Evolutionary conservation across 306 rosid genomes (phyloP), one percentile per base, ranked within the genome.

Genomic region (Prunus campanulata): DNA sequence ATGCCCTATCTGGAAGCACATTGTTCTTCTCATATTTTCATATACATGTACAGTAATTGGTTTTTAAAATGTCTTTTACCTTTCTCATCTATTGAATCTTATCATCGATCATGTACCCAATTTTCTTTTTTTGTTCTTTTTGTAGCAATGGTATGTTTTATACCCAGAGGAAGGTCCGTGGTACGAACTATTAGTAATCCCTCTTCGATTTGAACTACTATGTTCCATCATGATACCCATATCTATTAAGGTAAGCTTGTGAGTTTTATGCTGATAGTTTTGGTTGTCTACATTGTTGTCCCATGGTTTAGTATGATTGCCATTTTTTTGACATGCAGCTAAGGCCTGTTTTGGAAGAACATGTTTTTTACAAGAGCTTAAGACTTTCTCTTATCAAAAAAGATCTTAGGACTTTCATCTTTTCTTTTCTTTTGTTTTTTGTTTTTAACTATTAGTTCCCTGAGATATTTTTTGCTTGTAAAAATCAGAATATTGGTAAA

Each of bases 201-300:
- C 99, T 79, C 90, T 95, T 84, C 97, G 99, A 46, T 95, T 95
- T 25, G 99, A 95, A 88, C 96, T 95, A 80, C 96, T 95, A 49
- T 95, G 99, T 87, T 95, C 99, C 46, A 95, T 95, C 86, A 95
- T 95, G 99, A 95, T 95, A 77, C 99, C 99, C 84, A 95, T 95
- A 85, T 95, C 99, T 79, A 95, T 95, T 74, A 95, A 95, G 99
- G 99, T 92, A 84, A 76, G 86, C 48, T 74, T 81, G 27, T 77
- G 62, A 44, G 35, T 74, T 25, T 68, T n/a, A 6, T 57, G 19
- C 54, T 69, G 8, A 68, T 35, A 11, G 66, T 48, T 39, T 32
- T 61, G 77, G 48, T 85, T 66, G 24, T 76, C 71, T 35, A 27
- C 70, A 63, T 63, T 80, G 48, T 59, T 48, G 25, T 65, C 74